phyloP scores from a whole-genome alignment of 352 stramenopile genomes.

The Detonula confervacea region DNA sequence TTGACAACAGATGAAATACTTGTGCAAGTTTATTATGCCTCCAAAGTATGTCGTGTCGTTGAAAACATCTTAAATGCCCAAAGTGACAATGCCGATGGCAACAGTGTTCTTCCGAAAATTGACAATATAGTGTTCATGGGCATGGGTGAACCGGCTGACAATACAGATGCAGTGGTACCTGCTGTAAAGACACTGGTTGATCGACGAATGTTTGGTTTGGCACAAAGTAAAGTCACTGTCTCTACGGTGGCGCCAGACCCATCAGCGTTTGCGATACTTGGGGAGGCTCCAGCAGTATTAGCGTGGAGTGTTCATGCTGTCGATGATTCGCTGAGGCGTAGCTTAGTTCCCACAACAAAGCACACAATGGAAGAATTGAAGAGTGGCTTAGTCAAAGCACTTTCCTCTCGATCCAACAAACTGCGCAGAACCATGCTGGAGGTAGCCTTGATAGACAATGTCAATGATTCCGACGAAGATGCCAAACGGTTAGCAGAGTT shows the following conservation, averaged over 20 bases:
- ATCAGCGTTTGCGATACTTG: conserved; percentile 52
- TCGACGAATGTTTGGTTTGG: conserved; percentile 89
- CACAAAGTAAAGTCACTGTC: conserved; percentile 92
- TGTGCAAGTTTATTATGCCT: conserved; percentile 89
- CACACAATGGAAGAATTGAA: conserved; percentile 81
- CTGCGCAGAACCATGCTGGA: conserved; percentile 72
- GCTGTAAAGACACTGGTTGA: conserved; percentile 63
- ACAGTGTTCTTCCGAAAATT: conserved; percentile 35
- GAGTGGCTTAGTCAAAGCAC: conserved; percentile 61
- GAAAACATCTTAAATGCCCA: background rate
- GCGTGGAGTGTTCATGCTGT: conserved; percentile 80
- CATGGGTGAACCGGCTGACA: conserved; percentile 86
- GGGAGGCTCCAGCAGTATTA: conserved; percentile 50
- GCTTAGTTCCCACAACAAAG: conserved; percentile 73
- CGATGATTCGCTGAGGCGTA: conserved; percentile 59
- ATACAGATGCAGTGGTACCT: conserved; percentile 63
- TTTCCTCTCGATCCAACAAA: conserved; percentile 49
- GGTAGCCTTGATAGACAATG: conserved; percentile 74
- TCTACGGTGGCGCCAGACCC: conserved; percentile 90
- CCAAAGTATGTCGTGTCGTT: conserved; percentile 61
- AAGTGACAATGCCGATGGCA: conserved; percentile 9
- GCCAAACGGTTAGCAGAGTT: conserved; percentile 75
- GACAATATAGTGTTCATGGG: conserved; percentile 87
- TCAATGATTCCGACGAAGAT: conserved; percentile 84
- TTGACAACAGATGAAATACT: conserved; percentile 76